Evolutionary conservation across 352 stramenopile genomes (phyloP).

Genomic region (Pythium pyrilobum): DNA sequence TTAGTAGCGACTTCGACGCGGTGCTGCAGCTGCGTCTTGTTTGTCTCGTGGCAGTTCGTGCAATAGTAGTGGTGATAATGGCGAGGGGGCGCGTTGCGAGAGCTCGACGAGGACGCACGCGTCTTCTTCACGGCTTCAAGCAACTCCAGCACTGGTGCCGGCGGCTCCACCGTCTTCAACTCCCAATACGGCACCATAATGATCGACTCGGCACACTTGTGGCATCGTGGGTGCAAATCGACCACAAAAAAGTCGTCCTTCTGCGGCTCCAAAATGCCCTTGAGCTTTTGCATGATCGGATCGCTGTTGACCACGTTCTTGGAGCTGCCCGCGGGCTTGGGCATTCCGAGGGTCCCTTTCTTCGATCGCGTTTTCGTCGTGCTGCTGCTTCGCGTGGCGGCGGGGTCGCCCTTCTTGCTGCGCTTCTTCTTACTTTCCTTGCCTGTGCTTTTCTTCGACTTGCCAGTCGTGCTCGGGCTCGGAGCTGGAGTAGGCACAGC

Average conservation of each 20-base stretch:
- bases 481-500: neutral
- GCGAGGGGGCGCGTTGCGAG: conserved; percentile 56
- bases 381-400: conserved; percentile 41
- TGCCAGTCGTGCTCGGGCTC: conserved; percentile 8
- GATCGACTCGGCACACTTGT: conserved; percentile 83
- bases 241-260: conserved; percentile 99
- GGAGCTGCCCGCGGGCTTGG: conserved; percentile 35
- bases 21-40: conserved; percentile 71
- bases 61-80: conserved; percentile 87
- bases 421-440: conserved; percentile 77
- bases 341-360: conserved; percentile 35
- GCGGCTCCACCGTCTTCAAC: conserved; percentile 60
- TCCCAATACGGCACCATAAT: conserved; percentile 85
- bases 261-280: conserved; percentile 97
- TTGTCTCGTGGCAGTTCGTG: conserved; percentile 53
- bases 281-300: conserved; percentile 97
- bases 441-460: conserved; percentile 17
- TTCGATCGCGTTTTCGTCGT: conserved; percentile 67
- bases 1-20: conserved; percentile 64
- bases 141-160: conserved; percentile 63
- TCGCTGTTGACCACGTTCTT: conserved; percentile 87
- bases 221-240: conserved; percentile 88
- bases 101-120: conserved; percentile 50
- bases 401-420: conserved; percentile 67
- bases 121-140: conserved; percentile 79